Conservation (phyloP, 495 filamentous ascomycete genomes). For the Terfezia claveryi region DNA sequence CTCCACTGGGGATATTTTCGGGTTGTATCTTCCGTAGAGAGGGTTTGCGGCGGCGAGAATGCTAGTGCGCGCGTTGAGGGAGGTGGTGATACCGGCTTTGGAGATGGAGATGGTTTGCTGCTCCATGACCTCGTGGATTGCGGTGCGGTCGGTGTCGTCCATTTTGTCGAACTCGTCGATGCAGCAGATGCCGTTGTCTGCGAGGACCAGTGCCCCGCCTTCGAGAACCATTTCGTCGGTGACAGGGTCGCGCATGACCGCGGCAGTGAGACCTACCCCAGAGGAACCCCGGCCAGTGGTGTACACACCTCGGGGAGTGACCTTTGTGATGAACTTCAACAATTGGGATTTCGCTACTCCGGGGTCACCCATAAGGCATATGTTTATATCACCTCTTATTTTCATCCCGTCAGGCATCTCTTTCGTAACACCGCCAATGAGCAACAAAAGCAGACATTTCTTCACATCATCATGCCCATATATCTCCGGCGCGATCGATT, state of each 20-base stretch:
- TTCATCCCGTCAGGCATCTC: slow-evolving; percentile 95
- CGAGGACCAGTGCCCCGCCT: slow-evolving; percentile 83
- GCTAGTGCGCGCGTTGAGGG: slow-evolving; percentile 84
- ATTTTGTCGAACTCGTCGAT: slow-evolving; percentile 99
- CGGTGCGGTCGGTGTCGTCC: slow-evolving; percentile 88
- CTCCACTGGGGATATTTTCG: slow-evolving; percentile 83
- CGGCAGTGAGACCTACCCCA: slow-evolving; percentile 90
- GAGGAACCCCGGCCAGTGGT: slow-evolving; percentile 90
- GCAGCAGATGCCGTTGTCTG: slow-evolving; percentile 96
- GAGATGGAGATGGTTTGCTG: slow-evolving; percentile 98
- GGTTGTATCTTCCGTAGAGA: slow-evolving; percentile 94
- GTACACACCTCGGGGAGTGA: slow-evolving; percentile 90
- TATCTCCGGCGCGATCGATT: slow-evolving; percentile 93
- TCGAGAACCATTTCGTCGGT: slow-evolving; percentile 98
- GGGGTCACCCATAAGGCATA: slow-evolving; percentile 97
- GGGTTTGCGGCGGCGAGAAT: slow-evolving; percentile 97
- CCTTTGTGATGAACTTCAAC: slow-evolving; percentile 94
- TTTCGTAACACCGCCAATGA: slow-evolving; percentile 93
- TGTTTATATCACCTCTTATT: slow-evolving; percentile 95
- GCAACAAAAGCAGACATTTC: slow-evolving; percentile 79
- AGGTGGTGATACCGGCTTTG: slow-evolving; percentile 92
- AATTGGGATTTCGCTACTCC: slow-evolving; percentile 98
- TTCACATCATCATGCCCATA: slow-evolving; percentile 94
- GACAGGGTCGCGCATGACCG: slow-evolving; percentile 94
- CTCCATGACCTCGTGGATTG: slow-evolving; percentile 99